Evolutionary conservation across 164 flowering plant genomes (phyloP), one percentile per base, ranked within the genome.

Genomic region (Vitis amurensis): DNA sequence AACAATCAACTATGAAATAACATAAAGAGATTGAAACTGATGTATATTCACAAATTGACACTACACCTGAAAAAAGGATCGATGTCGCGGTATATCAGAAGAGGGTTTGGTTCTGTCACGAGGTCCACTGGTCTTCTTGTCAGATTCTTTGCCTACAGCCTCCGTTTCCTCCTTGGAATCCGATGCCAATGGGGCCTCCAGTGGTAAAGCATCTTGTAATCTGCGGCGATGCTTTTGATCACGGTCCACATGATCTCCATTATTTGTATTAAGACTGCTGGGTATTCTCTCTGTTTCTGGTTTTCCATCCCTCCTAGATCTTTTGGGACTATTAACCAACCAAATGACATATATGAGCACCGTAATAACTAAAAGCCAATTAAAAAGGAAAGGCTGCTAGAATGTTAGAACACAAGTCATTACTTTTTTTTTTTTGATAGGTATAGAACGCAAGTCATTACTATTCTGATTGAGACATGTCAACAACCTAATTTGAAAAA

Each of bases 261-360:
- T 59, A 69, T 82, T 85, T 52, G 71, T 55, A 72, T 81, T 76
- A 73, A 49, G 63, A 19, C 66, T 77, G 64, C 78, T 65, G 11
- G 77, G 66, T n/a, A 73, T 78, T 76, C 90, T 83, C 80, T 91
- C 92, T 23, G 76, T 72, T 16, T 31, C 88, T 16, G 78, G 84
- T 72, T 83, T 89, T 13, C 86, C 91, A 83, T 87, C 93, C 80
- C 92, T 89, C 68, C 91, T 82, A 16, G 86, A 79, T 79, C 90
- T 87, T 81, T 93, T 91, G 17, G 92, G 94, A 73, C 94, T 93
- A 70, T n/a, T 10, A 64, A 3, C 60, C 76, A 23, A 55, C 1
- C 16, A 13, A 73, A 66, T 16, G 15, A 50, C 19, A 27, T 17
- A 68, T 1, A 30, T 51, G 30, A 53, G 53, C 19, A 30, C 8